These are phyloP conservation scores for Leccinellum rugosiceps DNA, from an alignment of 768 basidiomycete genomes.

Conservation along the genomic window DNA sequence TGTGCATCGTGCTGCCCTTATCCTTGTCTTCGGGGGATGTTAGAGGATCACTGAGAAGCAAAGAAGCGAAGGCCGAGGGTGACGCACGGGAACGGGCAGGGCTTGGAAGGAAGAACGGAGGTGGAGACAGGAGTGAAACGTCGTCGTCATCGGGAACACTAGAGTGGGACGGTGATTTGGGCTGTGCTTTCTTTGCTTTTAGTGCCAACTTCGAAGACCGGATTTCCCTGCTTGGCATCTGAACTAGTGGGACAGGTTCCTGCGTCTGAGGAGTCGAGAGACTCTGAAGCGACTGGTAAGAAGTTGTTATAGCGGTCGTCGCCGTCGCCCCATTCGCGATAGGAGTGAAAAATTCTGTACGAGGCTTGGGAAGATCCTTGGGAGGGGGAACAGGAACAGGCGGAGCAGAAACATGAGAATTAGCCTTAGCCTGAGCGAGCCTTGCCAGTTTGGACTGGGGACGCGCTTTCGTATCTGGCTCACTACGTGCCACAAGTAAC, in stretches of 20 bases:
- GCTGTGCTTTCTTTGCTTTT: constrained; percentile 63
- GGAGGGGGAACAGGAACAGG: constrained; percentile 25
- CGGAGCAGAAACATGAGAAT: constrained; percentile 18
- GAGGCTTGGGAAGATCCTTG: constrained; percentile 41
- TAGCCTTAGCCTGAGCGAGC: constrained; percentile 60
- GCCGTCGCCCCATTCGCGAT: constrained; percentile 82
- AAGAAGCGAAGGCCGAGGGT: constrained; percentile 74
- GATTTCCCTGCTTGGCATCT: constrained; percentile 31
- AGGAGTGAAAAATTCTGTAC: constrained; percentile 71
- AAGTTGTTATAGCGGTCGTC: constrained; percentile 81
- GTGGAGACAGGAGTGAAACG: constrained; percentile 32
- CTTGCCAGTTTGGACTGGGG: constrained; percentile 71
- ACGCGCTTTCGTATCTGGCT: constrained; percentile 29
- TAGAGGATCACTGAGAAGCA: constrained; percentile 58
- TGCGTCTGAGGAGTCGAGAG: constrained; percentile 40
- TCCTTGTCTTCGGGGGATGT: constrained; percentile 36
- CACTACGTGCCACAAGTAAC: constrained; percentile 8
- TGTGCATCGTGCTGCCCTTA: constrained; percentile 28
- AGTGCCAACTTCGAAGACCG: constrained; percentile 73
- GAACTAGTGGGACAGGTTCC: constrained; percentile 21
- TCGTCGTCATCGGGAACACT: constrained; percentile 43
- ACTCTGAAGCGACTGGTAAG: constrained; percentile 68
- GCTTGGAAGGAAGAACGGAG: constrained; percentile 59
- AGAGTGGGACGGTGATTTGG: constrained; percentile 36
- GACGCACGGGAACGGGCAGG: constrained; percentile 60